Base-by-base conservation (phyloP, 2,329 filamentous ascomycete genomes). In the Pestalotiopsis sp. region DNA sequence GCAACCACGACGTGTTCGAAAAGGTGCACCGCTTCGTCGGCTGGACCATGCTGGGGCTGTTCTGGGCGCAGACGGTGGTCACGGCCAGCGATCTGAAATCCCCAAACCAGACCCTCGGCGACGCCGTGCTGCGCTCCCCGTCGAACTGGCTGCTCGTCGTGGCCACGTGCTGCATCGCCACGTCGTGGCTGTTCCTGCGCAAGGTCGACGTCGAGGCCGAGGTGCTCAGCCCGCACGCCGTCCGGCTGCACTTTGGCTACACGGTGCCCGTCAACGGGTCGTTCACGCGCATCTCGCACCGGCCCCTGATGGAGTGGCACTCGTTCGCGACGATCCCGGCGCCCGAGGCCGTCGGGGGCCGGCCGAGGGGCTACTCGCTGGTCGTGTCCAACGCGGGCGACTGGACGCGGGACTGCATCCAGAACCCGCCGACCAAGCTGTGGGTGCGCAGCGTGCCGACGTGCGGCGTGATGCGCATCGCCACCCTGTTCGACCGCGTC, bases 301-400 rank as follows among this genome's bases (percentile, higher is more conserved):
- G 84, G 9, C 91, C 92, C 0, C 82, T 93, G 52, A 80, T 85
- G 9, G 92, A 95, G 79, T 93, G 91, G 85, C 92, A 95, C 80
- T 88, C 90, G 0, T 95, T 95, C 75, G 92, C 92, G 58, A 91
- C 90, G 1, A 92, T 94, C 70, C 89, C 91, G 0, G 84, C 87
- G 66, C 84, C 87, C 2, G 76, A 82, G 66, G 73, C 74, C 7
- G 73, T 71, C 13, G 63, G 77, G 68, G 74, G 71, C 41, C 73
- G 81, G 61, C 77, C 81, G 49, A 82, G 82, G 66, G 90, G 88
- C 14, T 93, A 91, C 80, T 93, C 90, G 0, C 83, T 92, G 38
- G 82, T 94, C 38, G 85, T 94, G 36, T 93, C 91, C 66, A 91
- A 90, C 72, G 91, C 91, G 3, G 92, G 92, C 25, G 91, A 94